These are phyloP conservation scores for Delonix regia DNA, from an alignment of 306 rosid genomes.

Conservation along the genomic window DNA sequence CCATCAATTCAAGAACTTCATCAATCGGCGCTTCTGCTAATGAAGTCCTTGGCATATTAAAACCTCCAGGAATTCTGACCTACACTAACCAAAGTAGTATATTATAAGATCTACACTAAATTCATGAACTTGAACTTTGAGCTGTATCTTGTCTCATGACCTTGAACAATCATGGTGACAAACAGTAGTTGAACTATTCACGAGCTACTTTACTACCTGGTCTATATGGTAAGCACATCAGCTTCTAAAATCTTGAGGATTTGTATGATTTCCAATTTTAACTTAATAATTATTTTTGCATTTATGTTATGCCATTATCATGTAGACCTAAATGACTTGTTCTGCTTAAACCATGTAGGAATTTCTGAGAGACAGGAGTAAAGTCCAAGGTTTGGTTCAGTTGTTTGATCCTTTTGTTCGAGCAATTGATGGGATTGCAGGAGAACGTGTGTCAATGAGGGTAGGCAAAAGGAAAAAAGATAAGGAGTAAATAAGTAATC, in stretches of 20 bases:
- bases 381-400: constrained; percentile 72
- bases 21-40: not conserved
- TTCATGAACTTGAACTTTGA: constrained; percentile 1
- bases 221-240: not conserved
- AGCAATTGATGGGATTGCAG: constrained; percentile 71
- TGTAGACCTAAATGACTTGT: constrained; percentile 18
- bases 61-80: not conserved
- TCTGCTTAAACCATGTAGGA: constrained; percentile 56
- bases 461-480: constrained; percentile 48
- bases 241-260: not conserved
- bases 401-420: constrained; percentile 86
- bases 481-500: not conserved
- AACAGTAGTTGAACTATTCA: not conserved
- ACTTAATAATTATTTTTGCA: not conserved
- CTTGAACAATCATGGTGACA: not conserved
- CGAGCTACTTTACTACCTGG: not conserved
- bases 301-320: not conserved
- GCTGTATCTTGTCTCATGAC: not conserved
- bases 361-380: constrained; percentile 73
- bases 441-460: constrained; percentile 97
- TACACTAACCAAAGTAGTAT: no score
- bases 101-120: not conserved
- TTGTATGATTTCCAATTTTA: not conserved
- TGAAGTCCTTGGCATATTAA: not conserved
- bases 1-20: not conserved